Base-by-base conservation (phyloP, 306 rosid species). In the Urtica urens region DNA sequence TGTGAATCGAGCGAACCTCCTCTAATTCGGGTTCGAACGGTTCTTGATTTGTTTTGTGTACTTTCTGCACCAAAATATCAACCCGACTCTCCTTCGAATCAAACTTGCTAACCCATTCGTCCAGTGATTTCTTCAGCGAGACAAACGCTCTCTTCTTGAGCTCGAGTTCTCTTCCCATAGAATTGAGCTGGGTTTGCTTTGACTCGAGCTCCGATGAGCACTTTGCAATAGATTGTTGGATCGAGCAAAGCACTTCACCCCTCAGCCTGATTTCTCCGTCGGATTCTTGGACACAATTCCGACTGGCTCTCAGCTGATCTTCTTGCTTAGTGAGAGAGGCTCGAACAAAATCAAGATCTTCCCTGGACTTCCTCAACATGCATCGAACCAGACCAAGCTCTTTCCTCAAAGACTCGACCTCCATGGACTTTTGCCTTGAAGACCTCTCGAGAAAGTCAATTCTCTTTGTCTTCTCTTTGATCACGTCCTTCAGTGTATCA, bases 401-500 rank as follows among this genome's bases (percentile, higher is more conserved):
- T 13, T 24, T 40, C 17, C 2, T 37, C 31, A 55, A 40, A 16
- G 40, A 26, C 40, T 64, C 63, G 23, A 16, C 10, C 41, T 40
- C 52, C 15, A 28, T 24, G 5, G 21, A 33, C 30, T 19, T 65
- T 43, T 43, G 41, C 5, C 12, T 41, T 5, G 35, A 10, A 19
- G 15, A 34, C 16, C 20, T 57, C 41, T 41, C 40, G 16, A 65
- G 2, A 38, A 10, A 39, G 37, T 15, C 51, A 60, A 38, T 63
- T 23, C 37, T 69, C 71, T 31, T 35, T 4, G 25, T 22, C 6
- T 34, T 38, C 7, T 72, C 73, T 17, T 60, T 58, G 3, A 69
- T 6, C 8, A 20, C 13, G 8, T 48, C 49, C 2, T 23, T 26
- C 17, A 76, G 14, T 3, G 11, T 23, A 30, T 16, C 23, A 10